Evolutionary conservation across 2,329 filamentous ascomycete genomes (phyloP), one percentile per base, ranked within the genome.

Genomic region (Phialophora expanda): DNA sequence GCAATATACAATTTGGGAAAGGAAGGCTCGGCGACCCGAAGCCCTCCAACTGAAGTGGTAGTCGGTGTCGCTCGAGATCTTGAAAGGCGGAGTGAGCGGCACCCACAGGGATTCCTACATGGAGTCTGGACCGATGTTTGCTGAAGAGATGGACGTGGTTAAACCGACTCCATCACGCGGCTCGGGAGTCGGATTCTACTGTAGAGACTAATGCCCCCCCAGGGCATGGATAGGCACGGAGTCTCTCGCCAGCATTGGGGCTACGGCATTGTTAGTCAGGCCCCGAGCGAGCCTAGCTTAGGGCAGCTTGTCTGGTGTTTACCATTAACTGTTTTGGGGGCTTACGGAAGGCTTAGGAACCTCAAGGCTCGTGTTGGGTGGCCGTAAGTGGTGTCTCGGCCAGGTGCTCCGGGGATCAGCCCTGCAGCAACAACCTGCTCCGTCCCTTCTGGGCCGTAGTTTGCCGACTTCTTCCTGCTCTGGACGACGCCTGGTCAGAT

Each of bases 301-400:
- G 17, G 22, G 22, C 38, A 20, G 22, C 57, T 53, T 26, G 12
- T 26, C 17, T n/a, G 1, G 24, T 22, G 57, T 12, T 6, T 46
- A 53, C 53, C 58, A 61, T 61, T 61, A 54, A 54, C 58, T 61
- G 46, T 28, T 61, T 61, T 61, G 20, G 58, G 58, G 46, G 46
- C 46, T 61, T 61, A 53, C 46, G 28, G 34, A 61, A 53, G 58
- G 58, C 58, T 61, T 61, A 54, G 58, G 58, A 28, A 54, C 30
- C 28, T n/a, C 17, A n/a, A 14, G 30, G 56, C 26, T 20, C 30
- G 14, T 32, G 2, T 51, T 24, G 8, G 24, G 11, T 50, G 46
- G 46, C 12, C 30, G 30, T 30, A n/a, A n/a, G n/a, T n/a, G n/a
- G 8, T 30, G 20, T 51, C 20, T 26, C 48, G 38, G 17, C 55